These are phyloP conservation scores for Dothistroma septosporum DNA, from an alignment of 2,329 filamentous ascomycete genomes.

Conservation along the genomic window DNA sequence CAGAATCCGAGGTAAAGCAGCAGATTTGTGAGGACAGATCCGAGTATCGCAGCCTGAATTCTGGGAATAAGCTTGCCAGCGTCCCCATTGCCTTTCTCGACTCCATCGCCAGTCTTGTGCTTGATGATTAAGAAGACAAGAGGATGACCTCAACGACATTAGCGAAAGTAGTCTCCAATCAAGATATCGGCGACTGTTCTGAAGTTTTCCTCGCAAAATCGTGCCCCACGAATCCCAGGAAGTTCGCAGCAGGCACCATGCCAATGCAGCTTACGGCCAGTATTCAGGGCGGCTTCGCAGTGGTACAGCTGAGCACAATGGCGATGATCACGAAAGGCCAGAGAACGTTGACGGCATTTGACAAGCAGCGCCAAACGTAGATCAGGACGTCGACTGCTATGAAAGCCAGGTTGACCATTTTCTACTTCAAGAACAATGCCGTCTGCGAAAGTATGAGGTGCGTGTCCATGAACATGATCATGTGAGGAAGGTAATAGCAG, in stretches of 20 bases:
- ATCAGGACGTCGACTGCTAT: conserved; percentile 41
- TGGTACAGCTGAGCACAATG: conserved; percentile 46
- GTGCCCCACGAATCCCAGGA: conserved; percentile 60
- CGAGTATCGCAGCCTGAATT: conserved; percentile 78
- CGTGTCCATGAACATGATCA: conserved; percentile 3
- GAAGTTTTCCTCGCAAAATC: conserved; percentile 69
- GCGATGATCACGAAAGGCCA: conserved; percentile 49
- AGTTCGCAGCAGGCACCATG: conserved; percentile 49
- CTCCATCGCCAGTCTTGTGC: conserved; percentile 16
- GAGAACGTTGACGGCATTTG: conserved; percentile 45
- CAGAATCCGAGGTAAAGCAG: conserved; percentile 67
- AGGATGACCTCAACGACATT: conserved; percentile 76
- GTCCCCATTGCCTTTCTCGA: conserved; percentile 16
- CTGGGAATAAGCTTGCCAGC: conserved; percentile 45
- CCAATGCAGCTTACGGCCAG: conserved; percentile 49
- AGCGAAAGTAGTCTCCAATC: conserved; percentile 50
- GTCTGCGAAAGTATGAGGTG: conserved; percentile 18
- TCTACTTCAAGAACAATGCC: conserved; percentile 39
- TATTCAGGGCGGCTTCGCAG: conserved; percentile 39
- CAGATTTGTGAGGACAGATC: conserved; percentile 76
- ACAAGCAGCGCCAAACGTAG: conserved; percentile 44
- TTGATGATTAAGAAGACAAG: conserved; percentile 66
- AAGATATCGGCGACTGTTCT: conserved; percentile 65
- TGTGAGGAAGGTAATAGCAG: conserved; percentile 11
- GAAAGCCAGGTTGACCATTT: conserved; percentile 44